phyloP scores from a whole-genome alignment of 73 alveolate genomes.

The Tetrahymena thermophila region DNA sequence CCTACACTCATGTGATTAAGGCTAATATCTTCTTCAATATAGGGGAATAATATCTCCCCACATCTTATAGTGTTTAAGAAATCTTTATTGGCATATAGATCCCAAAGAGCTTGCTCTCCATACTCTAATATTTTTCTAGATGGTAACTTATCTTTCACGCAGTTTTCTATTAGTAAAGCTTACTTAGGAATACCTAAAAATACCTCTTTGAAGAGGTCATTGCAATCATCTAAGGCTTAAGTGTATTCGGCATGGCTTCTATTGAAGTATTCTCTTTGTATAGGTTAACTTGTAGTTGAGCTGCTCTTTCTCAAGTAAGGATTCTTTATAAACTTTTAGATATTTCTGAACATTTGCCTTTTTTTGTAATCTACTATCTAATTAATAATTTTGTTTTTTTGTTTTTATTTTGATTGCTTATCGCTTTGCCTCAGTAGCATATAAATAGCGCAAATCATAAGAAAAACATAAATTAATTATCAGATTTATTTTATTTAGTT shows the following conservation, averaged over 20 bases:
- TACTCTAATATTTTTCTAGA: not conserved
- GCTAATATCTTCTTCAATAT: not conserved
- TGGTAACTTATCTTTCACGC: not conserved
- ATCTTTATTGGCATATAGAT: not conserved
- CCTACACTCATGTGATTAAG: not conserved
- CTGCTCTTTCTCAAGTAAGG: not conserved
- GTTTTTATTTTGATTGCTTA: not conserved
- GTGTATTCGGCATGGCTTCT: not conserved
- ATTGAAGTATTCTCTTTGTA: not conserved
- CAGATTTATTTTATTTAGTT: no score
- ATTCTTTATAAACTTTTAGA: not conserved
- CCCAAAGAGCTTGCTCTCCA: not conserved
- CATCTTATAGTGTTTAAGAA: not conserved
- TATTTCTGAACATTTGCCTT: not conserved
- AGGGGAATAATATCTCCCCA: not conserved
- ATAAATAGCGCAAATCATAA: no score
- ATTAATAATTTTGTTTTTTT: not conserved
- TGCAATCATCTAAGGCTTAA: not conserved
- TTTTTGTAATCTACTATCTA: not conserved
- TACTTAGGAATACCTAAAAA: not conserved
- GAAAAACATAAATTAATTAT: no score
- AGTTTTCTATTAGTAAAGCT: not conserved
- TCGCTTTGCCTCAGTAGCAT: no score
- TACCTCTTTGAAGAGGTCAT: not conserved
- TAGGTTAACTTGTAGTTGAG: not conserved